Base-by-base conservation (phyloP, 208 protist species). In the Acanthamoeba polyphaga region DNA sequence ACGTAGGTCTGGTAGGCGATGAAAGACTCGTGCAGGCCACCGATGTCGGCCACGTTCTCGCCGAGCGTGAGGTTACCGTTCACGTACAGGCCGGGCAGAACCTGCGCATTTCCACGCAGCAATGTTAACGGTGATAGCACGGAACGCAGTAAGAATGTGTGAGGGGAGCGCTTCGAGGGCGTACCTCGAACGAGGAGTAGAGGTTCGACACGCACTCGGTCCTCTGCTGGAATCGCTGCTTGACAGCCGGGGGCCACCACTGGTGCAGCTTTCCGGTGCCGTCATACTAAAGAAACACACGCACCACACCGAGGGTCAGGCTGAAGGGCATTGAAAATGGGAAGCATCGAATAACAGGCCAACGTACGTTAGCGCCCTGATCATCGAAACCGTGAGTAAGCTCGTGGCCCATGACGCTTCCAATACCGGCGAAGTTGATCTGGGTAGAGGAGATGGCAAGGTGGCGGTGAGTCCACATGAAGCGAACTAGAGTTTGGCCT, bases 361-460 rank as follows among this genome's bases (percentile, higher is more conserved):
- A 29, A 32, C 46, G 51, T 60, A 84, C 43, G 55, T 82, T 76
- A 13, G 51, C n/a, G 3, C 90, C 90, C 90, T 94, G 68, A 32
- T 94, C 90, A 60, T 94, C 90, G 46, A 94, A 94, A 19, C 90
- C 90, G 32, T 94, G 90, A n/a, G 66, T 94, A 2, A 94, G 68
- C 90, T 94, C 90, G 72, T 94, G 90, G 7, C 90, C 90, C 51
- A 94, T 94, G 34, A 94, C 90, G n/a, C 43, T 94, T 64, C 90
- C 90, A 66, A 94, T 94, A 24, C 90, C 78, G 27, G 78, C 78
- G n/a, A 85, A 85, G 78, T 85, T 85, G 78, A 85, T 85, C 78
- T 74, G 66, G 17, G 24, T 12, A 3, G 3, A 74, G 32, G 24
- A 17, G 66, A 13, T 17, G n/a, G 24, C 12, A 74, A 29, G 66